Percentiles rank a stretch among this genome's conserved stretches.
phyloP scores from a whole-genome alignment of 257 asterid species.

The Solanum chilense region DNA sequence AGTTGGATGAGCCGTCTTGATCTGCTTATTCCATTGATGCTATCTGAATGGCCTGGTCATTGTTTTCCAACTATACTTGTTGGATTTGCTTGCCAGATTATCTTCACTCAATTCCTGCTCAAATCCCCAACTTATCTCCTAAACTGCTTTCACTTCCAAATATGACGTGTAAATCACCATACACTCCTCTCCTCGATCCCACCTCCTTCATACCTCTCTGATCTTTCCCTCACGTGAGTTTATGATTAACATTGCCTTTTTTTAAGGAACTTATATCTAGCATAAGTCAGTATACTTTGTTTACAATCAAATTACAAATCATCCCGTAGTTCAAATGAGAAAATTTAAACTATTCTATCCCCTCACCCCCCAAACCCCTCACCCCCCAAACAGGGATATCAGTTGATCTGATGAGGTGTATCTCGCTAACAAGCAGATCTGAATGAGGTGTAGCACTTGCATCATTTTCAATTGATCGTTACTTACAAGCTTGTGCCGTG shows the following conservation, averaged over 20 bases:
- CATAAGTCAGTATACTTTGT: neutral
- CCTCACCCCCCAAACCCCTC: no score
- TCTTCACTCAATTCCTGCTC: neutral
- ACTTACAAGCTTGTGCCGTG: neutral
- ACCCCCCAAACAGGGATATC: neutral
- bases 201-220: neutral
- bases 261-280: neutral
- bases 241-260: neutral
- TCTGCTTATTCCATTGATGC: neutral
- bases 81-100: neutral
- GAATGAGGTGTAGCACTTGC: neutral
- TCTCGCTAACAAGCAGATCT: neutral
- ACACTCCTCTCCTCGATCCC: neutral
- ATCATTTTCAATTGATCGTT: neutral
- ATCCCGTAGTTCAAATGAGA: neutral
- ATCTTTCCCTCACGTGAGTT: neutral
- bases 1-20: neutral
- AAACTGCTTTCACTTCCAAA: neutral
- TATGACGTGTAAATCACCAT: neutral
- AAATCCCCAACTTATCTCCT: neutral
- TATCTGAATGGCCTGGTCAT: neutral
- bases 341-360: neutral
- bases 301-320: neutral
- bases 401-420: neutral
- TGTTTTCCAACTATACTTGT: neutral